Base-by-base conservation (phyloP, 2,329 filamentous ascomycete species). In the Aureobasidium sp. region DNA sequence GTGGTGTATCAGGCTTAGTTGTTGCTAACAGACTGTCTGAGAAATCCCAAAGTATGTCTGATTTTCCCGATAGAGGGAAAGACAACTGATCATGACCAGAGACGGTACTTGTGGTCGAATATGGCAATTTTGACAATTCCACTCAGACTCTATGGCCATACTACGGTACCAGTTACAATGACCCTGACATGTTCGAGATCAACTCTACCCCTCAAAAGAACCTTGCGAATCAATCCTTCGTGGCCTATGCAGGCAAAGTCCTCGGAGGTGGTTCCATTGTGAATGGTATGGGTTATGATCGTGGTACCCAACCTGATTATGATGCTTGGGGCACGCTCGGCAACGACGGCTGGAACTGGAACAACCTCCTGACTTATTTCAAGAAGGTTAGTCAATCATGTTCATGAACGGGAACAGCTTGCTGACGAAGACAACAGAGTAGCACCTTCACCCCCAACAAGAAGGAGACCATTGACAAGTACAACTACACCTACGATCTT, bases 1-100 rank as follows among this genome's bases (percentile, higher is more conserved):
- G 72, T 5, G 75, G 74, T 21, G 68, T 75, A 1, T 67, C 70
- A 1, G 74, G 74, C 21, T 71, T 71, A 8, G 73, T 76, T 27
- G 61, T 75, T 6, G 72, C 74, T 0, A 73, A 70, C 50, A 67
- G 75, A 6, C 68, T 77, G 39, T 63, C 44, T 6, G 63, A 63
- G n/a, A 47, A 63, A 10, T 37, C 54, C 3, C 52, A 50, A 25
- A 63, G 71, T 61, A 69, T 6, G 34, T 42, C 30, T n/a, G 6
- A 1, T 21, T 21, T 2, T 42, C 21, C 13, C 1, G 10, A 21
- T 4, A 39, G 11, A 42, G 7, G 15, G 11, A 11, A 42, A 3
- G 8, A 4, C 3, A 15, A 41, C 42, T 64, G 50, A 64, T 30
- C 16, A 57, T 50, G 15, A 30, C 29, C 29, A 63, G 63, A 63